Base-by-base conservation (phyloP, 345 rosid species). In the Camelina laxa region DNA sequence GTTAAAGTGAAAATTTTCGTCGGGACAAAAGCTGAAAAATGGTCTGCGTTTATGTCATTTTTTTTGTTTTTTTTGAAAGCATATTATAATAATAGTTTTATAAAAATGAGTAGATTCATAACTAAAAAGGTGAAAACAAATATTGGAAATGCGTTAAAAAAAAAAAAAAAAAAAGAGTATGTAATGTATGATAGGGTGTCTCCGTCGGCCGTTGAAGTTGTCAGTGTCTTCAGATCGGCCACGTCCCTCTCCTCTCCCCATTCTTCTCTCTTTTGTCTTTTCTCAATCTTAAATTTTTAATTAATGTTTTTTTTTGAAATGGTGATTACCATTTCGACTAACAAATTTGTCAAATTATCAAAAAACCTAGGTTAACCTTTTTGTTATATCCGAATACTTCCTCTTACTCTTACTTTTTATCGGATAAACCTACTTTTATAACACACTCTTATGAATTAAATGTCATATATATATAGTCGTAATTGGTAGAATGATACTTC, bases 201-300 rank as follows among this genome's bases (percentile, higher is more conserved):
- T 44, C 63, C 76, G 65, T 74, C 51, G 59, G 48, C 41, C 66
- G 42, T 74, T 57, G 66, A 56, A 65, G 65, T 20, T 35, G 72
- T 75, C 79, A 75, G 68, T 75, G 73, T 67, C 79, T 75, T 50
- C 72, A 66, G 72, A 74, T 74, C 60, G 50, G n/a, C 72, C 66
- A 65, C 78, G 78, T 74, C 72, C 51, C 60, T 60, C 15, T 71
- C 30, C 69, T 13, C 31, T 53, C 16, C 73, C 73, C 79, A 60
- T 75, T 49, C 61, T 60, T 38, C 42, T 74, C 48, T 65, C 50
- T 55, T 70, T 22, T 60, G 60, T 60, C 60, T 71, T 54, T n/a
- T 39, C 42, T n/a, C n/a, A n/a, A n/a, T n/a, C n/a, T n/a, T n/a
- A n/a, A n/a, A n/a, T n/a, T n/a, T n/a, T n/a, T n/a, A n/a, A n/a